Evolutionary conservation across 306 rosid genomes (phyloP), one percentile per base, ranked within the genome.

Genomic region (Quercus berberidifolia): DNA sequence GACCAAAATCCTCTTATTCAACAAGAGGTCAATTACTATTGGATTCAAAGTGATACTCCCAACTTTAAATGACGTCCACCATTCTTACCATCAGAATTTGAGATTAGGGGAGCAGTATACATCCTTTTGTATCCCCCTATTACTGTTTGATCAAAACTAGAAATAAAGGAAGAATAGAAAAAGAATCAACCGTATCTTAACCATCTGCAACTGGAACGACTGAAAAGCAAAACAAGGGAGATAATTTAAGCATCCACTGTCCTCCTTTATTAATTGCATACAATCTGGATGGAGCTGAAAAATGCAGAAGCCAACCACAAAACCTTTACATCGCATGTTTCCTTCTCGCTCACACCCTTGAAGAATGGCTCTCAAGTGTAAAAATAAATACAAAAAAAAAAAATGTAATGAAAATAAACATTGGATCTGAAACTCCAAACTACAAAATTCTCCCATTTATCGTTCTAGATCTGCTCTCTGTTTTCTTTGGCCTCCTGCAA

Each of bases 401-500:
- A 75, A 76, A 69, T 64, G 74, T 35, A 38, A 54, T 17, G 80
- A 81, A 76, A 73, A 78, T n/a, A n/a, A 76, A 73, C 54, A 72
- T 63, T 58, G 7, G 68, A 33, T 60, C 78, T 33, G 75, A 76
- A 54, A 81, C 70, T 9, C 81, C 76, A 74, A 74, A 20, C 13
- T 23, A 7, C 75, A 75, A 57, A 83, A 74, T 71, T 76, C 75
- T 58, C 72, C 60, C 19, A 25, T 55, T 84, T 80, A 86, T 83
- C 87, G 54, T 88, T 78, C 81, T 83, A 3, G 78, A 26, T 35
- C 80, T 76, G 68, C 83, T 69, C 60, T 87, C 92, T 23, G 64
- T 84, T 76, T 83, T 95, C 91, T 79, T 88, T 6, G 87, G 74
- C 86, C 86, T 91, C 57, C 89, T 94, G 79, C 97, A 95, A 74